Conservation (phyloP, 192 early-diverging fungal genomes). For the Podila minutissima region DNA sequence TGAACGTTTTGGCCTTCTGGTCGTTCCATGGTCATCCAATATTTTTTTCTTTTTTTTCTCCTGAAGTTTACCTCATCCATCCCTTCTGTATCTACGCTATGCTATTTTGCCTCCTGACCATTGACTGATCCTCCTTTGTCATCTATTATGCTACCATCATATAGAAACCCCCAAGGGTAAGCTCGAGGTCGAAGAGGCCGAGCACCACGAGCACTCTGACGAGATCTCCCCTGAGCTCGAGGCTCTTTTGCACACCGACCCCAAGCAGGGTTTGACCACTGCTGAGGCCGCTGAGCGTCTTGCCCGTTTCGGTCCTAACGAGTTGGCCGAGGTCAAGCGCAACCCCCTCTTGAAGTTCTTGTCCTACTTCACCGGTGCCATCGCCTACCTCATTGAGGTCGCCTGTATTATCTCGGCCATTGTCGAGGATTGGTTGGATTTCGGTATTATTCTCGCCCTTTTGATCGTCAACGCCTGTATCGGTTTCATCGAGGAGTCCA, state of each 20-base stretch:
- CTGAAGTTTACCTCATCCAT: neutral
- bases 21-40: neutral
- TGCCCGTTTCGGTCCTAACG: constrained; percentile 82
- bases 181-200: constrained; percentile 73
- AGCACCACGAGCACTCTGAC: constrained; percentile 78
- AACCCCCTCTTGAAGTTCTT: constrained; percentile 90
- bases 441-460: constrained; percentile 84
- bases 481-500: constrained; percentile 93
- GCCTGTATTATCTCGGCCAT: constrained; percentile 84
- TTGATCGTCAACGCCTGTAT: constrained; percentile 91
- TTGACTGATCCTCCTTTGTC: too few species aligned
- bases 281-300: constrained; percentile 80
- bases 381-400: constrained; percentile 91
- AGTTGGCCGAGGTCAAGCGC: constrained; percentile 83
- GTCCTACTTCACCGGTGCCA: constrained; percentile 88
- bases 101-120: too few species aligned
- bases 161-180: constrained; percentile 24
- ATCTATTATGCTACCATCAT: too few species aligned
- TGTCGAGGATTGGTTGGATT: constrained; percentile 74
- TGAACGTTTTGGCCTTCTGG: neutral
- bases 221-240: constrained; percentile 88
- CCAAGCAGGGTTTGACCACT: constrained; percentile 76
- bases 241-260: constrained; percentile 84
- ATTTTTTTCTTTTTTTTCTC: neutral
- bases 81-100: too few species aligned